A percentile compares a stretch with the other conserved stretches of the same genome.
Evolutionary conservation across 495 filamentous ascomycete species (phyloP).

Genomic region (Staphylotrichum tortipilum): DNA sequence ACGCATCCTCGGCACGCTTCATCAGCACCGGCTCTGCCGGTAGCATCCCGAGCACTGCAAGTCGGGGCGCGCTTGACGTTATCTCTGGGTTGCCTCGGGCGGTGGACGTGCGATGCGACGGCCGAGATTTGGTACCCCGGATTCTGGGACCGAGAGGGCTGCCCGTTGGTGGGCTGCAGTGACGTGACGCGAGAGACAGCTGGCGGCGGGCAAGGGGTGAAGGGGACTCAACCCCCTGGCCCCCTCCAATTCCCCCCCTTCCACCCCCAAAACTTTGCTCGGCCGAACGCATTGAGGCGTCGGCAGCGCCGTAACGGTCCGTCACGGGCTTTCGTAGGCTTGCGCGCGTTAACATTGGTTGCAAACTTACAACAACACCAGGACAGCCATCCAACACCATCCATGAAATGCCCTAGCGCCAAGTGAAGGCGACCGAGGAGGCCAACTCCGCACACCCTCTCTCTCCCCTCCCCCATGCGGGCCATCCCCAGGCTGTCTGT

Average conservation of each 20-base stretch:
- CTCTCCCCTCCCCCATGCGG: too few relatives aligned
- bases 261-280: not conserved
- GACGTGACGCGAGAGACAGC: not conserved
- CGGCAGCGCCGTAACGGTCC: not conserved
- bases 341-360: too few relatives aligned
- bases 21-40: not conserved
- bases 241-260: not conserved
- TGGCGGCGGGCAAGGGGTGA: too few relatives aligned
- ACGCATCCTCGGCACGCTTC: constrained; percentile 7
- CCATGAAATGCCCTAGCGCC: too few relatives aligned
- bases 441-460: too few relatives aligned
- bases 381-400: too few relatives aligned
- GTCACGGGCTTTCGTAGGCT: not conserved
- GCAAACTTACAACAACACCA: too few relatives aligned
- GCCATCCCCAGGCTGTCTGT: too few relatives aligned
- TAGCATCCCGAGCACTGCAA: not conserved
- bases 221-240: too few relatives aligned
- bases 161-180: not conserved
- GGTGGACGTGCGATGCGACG: not conserved
- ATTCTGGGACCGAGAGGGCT: not conserved
- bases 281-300: not conserved
- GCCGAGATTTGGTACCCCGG: constrained; percentile 9
- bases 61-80: not conserved
- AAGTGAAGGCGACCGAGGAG: too few relatives aligned
- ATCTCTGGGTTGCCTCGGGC: not conserved